These are phyloP conservation scores for Chenopodium formosanum DNA, from an alignment of 148 eudicot genomes.

Conservation along the genomic window DNA sequence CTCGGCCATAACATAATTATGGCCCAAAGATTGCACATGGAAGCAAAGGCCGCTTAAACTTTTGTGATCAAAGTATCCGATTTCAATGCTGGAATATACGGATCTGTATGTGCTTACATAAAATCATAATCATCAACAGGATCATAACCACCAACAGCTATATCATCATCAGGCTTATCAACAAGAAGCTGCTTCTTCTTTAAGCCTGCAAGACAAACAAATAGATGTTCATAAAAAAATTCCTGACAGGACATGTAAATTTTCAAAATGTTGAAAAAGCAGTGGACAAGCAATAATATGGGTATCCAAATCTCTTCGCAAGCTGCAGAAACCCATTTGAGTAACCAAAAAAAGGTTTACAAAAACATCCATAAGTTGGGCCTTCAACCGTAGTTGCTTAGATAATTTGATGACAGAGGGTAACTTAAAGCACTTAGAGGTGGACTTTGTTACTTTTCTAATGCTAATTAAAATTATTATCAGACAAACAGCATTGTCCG, in stretches of 20 bases:
- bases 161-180: conserved; percentile 78
- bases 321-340: not conserved
- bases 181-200: conserved; percentile 87
- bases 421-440: too few relatives aligned
- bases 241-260: not conserved
- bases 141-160: conserved; percentile 49
- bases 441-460: too few relatives aligned
- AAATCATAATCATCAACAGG: conserved; percentile 80
- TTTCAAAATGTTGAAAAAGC: not conserved
- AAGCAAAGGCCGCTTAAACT: not conserved
- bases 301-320: not conserved
- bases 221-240: not conserved
- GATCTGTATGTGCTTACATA: conserved; percentile 50
- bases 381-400: too few relatives aligned
- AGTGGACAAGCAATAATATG: not conserved
- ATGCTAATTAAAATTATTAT: too few relatives aligned
- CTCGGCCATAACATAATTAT: not conserved
- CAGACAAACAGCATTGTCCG: not conserved
- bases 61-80: not conserved
- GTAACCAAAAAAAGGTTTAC: too few relatives aligned
- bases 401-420: too few relatives aligned
- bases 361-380: too few relatives aligned
- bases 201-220: conserved; percentile 38
- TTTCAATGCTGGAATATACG: not conserved
- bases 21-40: conserved; percentile 6